phyloP scores from a whole-genome alignment of 495 filamentous ascomycete species.

The Hyphodiscus hymeniophilus region DNA sequence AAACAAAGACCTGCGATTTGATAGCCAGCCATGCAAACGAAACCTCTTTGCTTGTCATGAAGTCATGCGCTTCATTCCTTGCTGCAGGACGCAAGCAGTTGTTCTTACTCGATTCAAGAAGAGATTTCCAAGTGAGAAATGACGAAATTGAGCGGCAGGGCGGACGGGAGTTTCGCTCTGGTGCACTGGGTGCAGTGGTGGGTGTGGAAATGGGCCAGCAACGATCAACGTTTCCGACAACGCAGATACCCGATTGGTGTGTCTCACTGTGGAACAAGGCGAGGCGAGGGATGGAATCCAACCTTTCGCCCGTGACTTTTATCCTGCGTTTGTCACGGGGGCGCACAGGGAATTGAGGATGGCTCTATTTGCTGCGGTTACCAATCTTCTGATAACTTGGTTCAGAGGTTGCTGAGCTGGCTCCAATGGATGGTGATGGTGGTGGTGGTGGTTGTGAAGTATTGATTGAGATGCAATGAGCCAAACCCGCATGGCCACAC shows the following conservation, averaged over 20 bases:
- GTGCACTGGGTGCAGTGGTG: not conserved
- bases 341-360: not conserved
- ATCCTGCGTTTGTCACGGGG: not conserved
- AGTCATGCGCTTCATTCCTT: conserved; percentile 10
- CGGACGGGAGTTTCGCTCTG: not conserved
- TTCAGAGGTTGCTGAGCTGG: too few species aligned
- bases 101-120: too few species aligned
- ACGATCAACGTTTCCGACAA: conserved; percentile 2
- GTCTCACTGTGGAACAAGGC: conserved; percentile 10
- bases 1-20: not conserved
- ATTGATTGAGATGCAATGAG: too few species aligned
- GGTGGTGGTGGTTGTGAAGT: too few species aligned
- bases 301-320: not conserved
- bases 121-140: conserved; percentile 1
- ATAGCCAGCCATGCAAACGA: too few species aligned
- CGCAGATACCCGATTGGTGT: conserved; percentile 17
- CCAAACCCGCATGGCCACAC: not conserved
- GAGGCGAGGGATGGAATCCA: not conserved
- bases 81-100: not conserved
- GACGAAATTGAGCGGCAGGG: conserved; percentile 7
- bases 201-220: not conserved
- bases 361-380: not conserved
- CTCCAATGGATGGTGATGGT: too few species aligned
- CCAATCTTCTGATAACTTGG: not conserved
- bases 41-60: not conserved